phyloP scores from a whole-genome alignment of 1,139 yeast genomes.

The Zygosaccharomyces sapae region DNA sequence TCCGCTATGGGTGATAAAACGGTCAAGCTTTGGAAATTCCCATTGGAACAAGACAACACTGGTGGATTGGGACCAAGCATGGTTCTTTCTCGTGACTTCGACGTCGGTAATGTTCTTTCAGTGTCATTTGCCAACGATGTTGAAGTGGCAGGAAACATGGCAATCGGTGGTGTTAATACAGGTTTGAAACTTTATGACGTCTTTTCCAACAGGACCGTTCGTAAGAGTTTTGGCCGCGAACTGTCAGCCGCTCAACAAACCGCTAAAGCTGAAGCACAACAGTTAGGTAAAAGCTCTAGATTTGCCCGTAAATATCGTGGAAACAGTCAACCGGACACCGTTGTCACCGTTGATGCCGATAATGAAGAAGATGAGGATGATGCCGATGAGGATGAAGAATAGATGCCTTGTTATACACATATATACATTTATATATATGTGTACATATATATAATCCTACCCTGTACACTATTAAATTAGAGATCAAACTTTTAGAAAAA shows the following conservation, averaged over 20 bases:
- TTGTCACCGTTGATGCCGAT: slow-evolving; percentile 59
- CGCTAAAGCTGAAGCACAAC: slow-evolving; percentile 57
- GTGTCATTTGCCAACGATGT: slow-evolving; percentile 81
- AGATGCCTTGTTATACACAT: slow-evolving; percentile 8
- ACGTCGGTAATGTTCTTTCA: slow-evolving; percentile 87
- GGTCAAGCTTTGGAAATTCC: slow-evolving; percentile 84
- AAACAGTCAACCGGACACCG: slow-evolving; percentile 48
- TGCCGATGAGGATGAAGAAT: slow-evolving; percentile 24
- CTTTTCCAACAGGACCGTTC: slow-evolving; percentile 73
- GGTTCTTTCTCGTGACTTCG: slow-evolving; percentile 89
- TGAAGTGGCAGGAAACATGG: slow-evolving; percentile 79
- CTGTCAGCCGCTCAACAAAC: slow-evolving; percentile 48
- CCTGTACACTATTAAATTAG: background rate
- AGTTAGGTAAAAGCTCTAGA: slow-evolving; percentile 60
- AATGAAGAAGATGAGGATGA: slow-evolving; percentile 50
- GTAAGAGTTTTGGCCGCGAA: slow-evolving; percentile 61
- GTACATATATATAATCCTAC: background rate
- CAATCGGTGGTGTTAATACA: slow-evolving; percentile 84
- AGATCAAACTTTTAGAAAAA: background rate
- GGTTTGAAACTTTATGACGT: slow-evolving; percentile 90
- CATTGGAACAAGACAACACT: slow-evolving; percentile 36
- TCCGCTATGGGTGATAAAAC: slow-evolving; percentile 88
- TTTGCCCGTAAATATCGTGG: slow-evolving; percentile 62
- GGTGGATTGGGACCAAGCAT: slow-evolving; percentile 63
- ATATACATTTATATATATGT: too few relatives aligned